Evolutionary conservation across 2,329 filamentous ascomycete genomes (phyloP).

Genomic region (Cytospora mali): DNA sequence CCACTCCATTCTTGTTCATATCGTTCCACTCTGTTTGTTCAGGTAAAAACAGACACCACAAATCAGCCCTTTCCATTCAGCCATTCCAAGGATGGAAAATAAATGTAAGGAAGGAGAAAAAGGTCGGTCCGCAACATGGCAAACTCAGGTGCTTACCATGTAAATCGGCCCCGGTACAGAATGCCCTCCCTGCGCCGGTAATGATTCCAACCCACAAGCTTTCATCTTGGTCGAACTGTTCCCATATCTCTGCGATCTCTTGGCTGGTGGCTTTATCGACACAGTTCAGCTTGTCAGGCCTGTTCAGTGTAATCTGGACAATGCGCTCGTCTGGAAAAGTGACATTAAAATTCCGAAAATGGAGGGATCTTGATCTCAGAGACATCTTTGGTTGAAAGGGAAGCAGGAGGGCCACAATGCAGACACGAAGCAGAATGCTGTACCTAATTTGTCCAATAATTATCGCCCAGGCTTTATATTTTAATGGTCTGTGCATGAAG

Average conservation of each 20-base stretch:
- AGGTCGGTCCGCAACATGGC: not conserved
- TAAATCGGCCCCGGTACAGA: constrained; percentile 67
- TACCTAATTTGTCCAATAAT: not conserved
- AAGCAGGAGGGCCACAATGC: not conserved
- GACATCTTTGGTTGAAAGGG: constrained; percentile 7
- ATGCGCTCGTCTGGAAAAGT: constrained; percentile 25
- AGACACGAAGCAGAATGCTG: not conserved
- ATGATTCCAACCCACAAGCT: constrained; percentile 60
- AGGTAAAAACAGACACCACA: not conserved
- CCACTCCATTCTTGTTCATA: constrained; percentile 41
- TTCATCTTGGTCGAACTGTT: constrained; percentile 61
- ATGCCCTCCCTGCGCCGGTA: constrained; percentile 63
- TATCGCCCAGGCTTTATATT: not conserved
- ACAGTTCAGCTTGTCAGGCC: constrained; percentile 57
- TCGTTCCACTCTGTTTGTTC: constrained; percentile 53
- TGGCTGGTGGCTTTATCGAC: constrained; percentile 50
- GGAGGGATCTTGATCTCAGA: constrained; percentile 21
- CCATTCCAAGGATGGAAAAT: too few species aligned
- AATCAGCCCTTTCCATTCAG: constrained; percentile 12
- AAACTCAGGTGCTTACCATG: constrained; percentile 40
- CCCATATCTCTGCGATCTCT: constrained; percentile 45
- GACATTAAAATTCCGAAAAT: constrained; percentile 30
- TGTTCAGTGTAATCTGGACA: constrained; percentile 49
- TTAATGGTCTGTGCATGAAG: not conserved
- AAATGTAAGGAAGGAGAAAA: not conserved